A percentile compares a stretch with the other conserved stretches of the same genome.
Conservation (phyloP, 2,329 filamentous ascomycete genomes). For the Pseudogymnoascus destructans region DNA sequence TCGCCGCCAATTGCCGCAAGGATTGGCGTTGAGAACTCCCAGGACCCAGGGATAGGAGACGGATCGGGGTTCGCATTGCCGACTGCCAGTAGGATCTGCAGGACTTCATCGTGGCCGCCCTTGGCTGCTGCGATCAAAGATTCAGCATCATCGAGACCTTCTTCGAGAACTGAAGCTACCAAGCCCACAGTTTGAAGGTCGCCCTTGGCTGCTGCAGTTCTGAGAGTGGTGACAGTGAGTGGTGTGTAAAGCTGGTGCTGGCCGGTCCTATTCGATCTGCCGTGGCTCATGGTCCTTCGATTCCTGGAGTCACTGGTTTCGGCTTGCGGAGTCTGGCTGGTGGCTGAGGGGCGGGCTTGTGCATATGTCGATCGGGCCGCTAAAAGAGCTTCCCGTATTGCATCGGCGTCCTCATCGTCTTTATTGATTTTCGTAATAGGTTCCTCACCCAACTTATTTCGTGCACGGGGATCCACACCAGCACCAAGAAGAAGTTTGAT, state of each 20-base stretch:
- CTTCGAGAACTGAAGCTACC: conserved; percentile 43
- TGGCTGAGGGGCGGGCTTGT: conserved; percentile 19
- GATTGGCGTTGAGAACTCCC: conserved; percentile 80
- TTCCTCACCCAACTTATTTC: conserved; percentile 86
- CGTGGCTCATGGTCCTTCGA: conserved; percentile 32
- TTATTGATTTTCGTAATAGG: conserved; percentile 72
- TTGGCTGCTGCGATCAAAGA: conserved; percentile 84
- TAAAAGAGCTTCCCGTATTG: conserved; percentile 58
- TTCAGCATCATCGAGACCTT: conserved; percentile 58
- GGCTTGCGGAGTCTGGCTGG: conserved; percentile 17
- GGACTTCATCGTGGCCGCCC: conserved; percentile 62
- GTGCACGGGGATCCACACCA: conserved; percentile 80
- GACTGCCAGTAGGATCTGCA: conserved; percentile 33
- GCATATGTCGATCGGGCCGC: conserved; percentile 47
- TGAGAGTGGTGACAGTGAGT: conserved; percentile 44
- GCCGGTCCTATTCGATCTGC: conserved; percentile 49
- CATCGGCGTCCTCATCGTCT: conserved; percentile 63
- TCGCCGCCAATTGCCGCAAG: conserved; percentile 83
- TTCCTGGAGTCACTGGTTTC: conserved; percentile 32
- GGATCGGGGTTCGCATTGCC: conserved; percentile 53
- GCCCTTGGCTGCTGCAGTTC: conserved; percentile 45
- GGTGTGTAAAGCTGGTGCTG: conserved; percentile 52
- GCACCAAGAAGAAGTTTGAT: conserved; percentile 72
- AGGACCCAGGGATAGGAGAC: conserved; percentile 41
- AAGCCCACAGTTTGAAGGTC: conserved; percentile 49